Evolutionary conservation across 257 asterid species (phyloP).

Genomic region (Plantago elongata): DNA sequence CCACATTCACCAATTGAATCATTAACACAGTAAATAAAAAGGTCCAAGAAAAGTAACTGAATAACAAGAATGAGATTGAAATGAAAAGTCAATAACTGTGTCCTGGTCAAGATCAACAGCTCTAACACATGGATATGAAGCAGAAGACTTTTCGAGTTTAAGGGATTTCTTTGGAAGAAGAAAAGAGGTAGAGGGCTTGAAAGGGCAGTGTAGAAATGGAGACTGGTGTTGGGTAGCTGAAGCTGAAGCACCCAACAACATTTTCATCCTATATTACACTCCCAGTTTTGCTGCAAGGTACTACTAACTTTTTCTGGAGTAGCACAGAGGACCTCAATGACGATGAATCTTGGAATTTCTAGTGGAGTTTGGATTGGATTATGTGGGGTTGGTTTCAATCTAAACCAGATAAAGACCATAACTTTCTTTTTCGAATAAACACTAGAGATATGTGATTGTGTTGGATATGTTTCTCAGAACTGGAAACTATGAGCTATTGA

Average conservation of each 20-base stretch:
- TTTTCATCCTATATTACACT: conserved; percentile 20
- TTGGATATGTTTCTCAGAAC: too few species aligned
- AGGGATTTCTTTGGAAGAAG: conserved; percentile 28
- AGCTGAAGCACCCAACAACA: conserved; percentile 49
- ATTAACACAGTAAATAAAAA: background rate
- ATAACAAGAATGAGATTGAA: background rate
- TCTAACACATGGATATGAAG: conserved; percentile 65
- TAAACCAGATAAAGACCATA: conserved; percentile 24
- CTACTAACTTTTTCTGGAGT: background rate
- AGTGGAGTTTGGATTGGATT: conserved; percentile 26
- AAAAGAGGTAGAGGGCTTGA: conserved; percentile 38
- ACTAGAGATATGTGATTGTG: too few species aligned
- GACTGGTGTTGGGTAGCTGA: conserved; percentile 54
- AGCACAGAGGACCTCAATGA: too few species aligned
- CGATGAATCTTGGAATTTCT: conserved; percentile 8
- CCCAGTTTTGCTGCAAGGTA: background rate
- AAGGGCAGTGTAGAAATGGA: conserved; percentile 55
- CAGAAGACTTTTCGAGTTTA: conserved; percentile 32
- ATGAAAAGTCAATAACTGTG: conserved; percentile 34
- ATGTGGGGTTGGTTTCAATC: conserved; percentile 42
- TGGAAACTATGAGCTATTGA: too few species aligned
- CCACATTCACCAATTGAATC: conserved; percentile 11
- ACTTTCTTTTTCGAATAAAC: too few species aligned
- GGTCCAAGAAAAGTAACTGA: background rate
- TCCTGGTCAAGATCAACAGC: conserved; percentile 91